Base-by-base conservation (phyloP, 176 grass and related monocot species). In the Carex littledalei region DNA sequence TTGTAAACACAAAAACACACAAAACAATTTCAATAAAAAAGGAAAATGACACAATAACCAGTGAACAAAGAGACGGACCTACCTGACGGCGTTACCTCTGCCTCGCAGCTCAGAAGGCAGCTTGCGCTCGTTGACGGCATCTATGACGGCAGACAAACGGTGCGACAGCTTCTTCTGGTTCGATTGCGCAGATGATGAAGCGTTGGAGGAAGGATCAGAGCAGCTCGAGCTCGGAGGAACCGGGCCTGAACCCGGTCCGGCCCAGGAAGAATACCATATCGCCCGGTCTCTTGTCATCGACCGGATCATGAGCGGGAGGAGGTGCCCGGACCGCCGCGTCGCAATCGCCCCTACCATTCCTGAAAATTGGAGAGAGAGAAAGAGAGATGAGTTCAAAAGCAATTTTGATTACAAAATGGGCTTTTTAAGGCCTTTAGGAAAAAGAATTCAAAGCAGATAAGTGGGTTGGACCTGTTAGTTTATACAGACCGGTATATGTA, bases 51-150 rank as follows among this genome's bases (percentile, higher is more conserved):
- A 67, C 31, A 35, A 67, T 67, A 21, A 67, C 31, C 65, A 17
- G 13, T 13, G 65, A 67, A 35, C 3, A 67, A 7, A 53, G 43
- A 56, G 1, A 41, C 0, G 2, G 11, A 65, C 53, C 52, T 43
- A 94, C 94, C 94, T 92, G 67, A 94, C 77, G 5, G 90, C 92
- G 86, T 94, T 97, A 15, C 85, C 63, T 58, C 88, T 63, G 3
- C 85, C 89, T 3, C 89, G 92, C 26, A 97, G 90, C 76, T 97
- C 87, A 10, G 92, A 86, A 34, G 92, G 90, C 10, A 97, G 90
- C 87, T 91, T 94, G 53, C 90, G 90, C 17, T 97, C 90, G 81
- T 92, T 91, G 80, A 94, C 84, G 85, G 89, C 92, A 34, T 97
- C 92, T 32, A 87, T 83, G n/a, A 91, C 94, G 11, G 90, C 43